Base-by-base conservation (phyloP, 2,329 filamentous ascomycete species). In the Claviceps fusiformis region DNA sequence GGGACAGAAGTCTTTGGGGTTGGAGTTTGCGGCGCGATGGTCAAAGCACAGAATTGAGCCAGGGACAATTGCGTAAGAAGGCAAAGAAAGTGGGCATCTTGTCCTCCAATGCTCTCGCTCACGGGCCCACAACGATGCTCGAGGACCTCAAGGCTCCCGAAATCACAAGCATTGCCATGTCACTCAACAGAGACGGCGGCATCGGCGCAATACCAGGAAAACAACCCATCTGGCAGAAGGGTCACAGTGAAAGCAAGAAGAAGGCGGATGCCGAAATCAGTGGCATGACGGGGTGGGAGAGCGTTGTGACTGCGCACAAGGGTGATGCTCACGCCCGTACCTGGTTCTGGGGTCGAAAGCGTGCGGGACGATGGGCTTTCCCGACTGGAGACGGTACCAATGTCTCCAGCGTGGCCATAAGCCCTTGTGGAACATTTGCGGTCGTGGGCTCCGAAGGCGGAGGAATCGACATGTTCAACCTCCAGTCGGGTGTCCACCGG, bases 341-440 rank as follows among this genome's bases (percentile, higher is more conserved):
- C 1, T 98, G 93, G 93, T 96, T 96, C 71, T 97, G 93, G 91
- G 93, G 92, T 6, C 85, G 89, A 55, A 96, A 95, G 71, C 84
- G 86, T 63, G 91, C 93, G 51, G 93, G 93, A 11, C 80, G 93
- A 59, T 98, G 93, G 93, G 86, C 87, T 0, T 89, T 98, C 62
- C 83, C 87, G 60, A 96, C 91, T 0, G 81, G 86, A 45, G 93
- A 98, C 70, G 81, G 81, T 19, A 80, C 82, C n/a, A 81, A 89
- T 63, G 92, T 95, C 57, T 81, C 86, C 60, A 92, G 87, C 54
- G 89, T 98, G 24, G 81, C 90, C 11, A 86, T 98, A 57, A 95
- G 89, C 54, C 80, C 89, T 1, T 98, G 93, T 64, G 93, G 93
- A 55, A 96, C 88, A 1, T 98, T 98, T 73, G 91, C 91, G 2